Conservation (phyloP, 345 rosid species). For the Eucalyptus albens region DNA sequence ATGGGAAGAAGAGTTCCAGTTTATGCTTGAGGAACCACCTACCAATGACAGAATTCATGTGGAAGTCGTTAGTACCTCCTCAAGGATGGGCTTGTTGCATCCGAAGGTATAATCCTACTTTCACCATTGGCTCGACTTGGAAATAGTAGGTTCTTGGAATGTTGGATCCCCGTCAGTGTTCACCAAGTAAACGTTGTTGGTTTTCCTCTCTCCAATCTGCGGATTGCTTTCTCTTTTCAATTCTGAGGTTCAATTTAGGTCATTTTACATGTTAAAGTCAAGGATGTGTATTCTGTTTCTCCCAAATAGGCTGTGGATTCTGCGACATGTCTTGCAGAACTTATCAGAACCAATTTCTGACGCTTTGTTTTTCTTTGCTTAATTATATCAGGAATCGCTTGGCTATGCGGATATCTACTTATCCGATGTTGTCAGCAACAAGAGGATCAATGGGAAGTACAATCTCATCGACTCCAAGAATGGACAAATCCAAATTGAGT, state of each 20-base stretch:
- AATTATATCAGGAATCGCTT: slow-evolving; percentile 40
- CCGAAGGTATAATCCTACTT: slow-evolving; percentile 45
- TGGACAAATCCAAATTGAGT: slow-evolving; percentile 67
- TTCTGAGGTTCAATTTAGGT: background rate
- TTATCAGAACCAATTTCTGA: background rate
- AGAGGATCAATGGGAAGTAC: slow-evolving; percentile 73
- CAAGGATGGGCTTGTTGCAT: slow-evolving; percentile 70
- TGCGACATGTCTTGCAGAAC: background rate
- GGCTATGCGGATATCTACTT: slow-evolving; percentile 58
- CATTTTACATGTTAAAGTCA: background rate
- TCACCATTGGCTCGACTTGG: background rate
- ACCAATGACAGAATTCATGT: slow-evolving; percentile 57
- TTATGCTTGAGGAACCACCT: slow-evolving; percentile 75
- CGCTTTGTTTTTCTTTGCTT: background rate
- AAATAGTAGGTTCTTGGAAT: background rate
- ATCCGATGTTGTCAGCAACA: slow-evolving; percentile 63
- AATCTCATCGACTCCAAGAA: slow-evolving; percentile 86
- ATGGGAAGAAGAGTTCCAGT: slow-evolving; percentile 91
- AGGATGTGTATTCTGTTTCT: background rate
- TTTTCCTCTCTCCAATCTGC: background rate
- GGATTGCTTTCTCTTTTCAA: background rate
- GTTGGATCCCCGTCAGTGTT: background rate
- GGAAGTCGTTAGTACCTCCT: slow-evolving; percentile 72
- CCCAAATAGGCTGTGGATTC: background rate
- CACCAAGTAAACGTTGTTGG: background rate